Percentiles rank a stretch among this genome's conserved stretches.
Evolutionary conservation across 1,284 basidiomycete species (phyloP).

Genomic region (Apiotrichum gracile): DNA sequence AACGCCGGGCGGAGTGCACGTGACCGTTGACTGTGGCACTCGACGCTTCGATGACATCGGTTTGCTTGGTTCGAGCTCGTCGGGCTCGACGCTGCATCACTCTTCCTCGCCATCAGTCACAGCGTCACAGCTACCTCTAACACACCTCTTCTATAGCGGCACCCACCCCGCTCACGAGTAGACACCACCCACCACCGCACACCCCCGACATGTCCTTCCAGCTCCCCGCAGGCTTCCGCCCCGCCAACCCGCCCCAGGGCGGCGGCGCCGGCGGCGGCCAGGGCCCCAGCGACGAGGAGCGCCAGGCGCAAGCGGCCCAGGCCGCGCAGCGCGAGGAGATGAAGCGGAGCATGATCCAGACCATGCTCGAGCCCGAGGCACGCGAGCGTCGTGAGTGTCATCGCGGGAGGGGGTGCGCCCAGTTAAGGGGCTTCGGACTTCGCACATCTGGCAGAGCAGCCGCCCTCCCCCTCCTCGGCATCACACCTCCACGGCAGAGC

Average conservation of each 20-base stretch:
- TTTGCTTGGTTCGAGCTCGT: too few species aligned
- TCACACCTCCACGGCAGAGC: background rate
- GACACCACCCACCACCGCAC: background rate
- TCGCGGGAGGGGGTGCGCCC: background rate
- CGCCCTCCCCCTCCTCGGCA: background rate
- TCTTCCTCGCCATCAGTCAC: too few species aligned
- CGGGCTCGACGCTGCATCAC: too few species aligned
- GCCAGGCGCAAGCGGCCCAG: constrained; percentile 31
- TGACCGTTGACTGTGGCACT: background rate
- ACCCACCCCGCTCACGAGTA: background rate
- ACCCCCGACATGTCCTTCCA: constrained; percentile 48
- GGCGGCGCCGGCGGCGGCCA: too few species aligned
- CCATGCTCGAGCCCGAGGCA: constrained; percentile 77
- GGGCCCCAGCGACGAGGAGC: constrained; percentile 29
- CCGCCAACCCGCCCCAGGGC: constrained; percentile 23
- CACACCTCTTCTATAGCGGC: background rate
- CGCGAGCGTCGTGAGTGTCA: constrained; percentile 78
- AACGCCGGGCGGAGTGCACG: constrained; percentile 6
- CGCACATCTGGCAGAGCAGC: background rate
- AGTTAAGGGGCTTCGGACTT: too few species aligned
- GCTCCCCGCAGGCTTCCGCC: constrained; percentile 41
- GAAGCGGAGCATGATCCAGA: constrained; percentile 69
- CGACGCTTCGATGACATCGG: background rate
- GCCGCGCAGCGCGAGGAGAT: constrained; percentile 55
- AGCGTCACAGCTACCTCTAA: background rate